These are phyloP conservation scores for Hericium coralloides DNA, from an alignment of 768 basidiomycete species.

Conservation along the genomic window DNA sequence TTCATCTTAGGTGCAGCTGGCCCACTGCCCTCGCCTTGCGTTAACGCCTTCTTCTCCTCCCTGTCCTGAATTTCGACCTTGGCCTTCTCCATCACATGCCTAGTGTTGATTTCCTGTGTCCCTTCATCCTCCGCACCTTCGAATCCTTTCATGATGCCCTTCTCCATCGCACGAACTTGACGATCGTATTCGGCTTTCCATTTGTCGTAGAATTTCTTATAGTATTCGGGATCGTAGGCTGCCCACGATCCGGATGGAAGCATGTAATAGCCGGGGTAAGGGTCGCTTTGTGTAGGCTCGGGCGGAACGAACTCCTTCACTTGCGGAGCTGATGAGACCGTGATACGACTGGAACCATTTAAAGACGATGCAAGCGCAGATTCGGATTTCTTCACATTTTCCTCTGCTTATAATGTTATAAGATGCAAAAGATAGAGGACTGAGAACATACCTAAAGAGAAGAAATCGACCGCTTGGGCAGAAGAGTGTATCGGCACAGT, in stretches of 20 bases:
- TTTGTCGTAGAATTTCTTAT: slow-evolving; percentile 54
- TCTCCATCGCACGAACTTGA: slow-evolving; percentile 66
- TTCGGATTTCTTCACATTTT: background rate
- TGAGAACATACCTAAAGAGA: slow-evolving; percentile 46
- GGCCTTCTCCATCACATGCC: slow-evolving; percentile 70
- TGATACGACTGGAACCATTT: slow-evolving; percentile 14
- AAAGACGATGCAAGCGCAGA: slow-evolving; percentile 10
- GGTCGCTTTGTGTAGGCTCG: slow-evolving; percentile 63
- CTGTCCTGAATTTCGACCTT: slow-evolving; percentile 65
- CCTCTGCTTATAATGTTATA: slow-evolving; percentile 3
- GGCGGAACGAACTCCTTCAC: slow-evolving; percentile 64
- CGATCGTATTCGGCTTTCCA: slow-evolving; percentile 70
- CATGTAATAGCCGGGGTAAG: slow-evolving; percentile 83
- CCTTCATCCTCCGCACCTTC: slow-evolving; percentile 53
- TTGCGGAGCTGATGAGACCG: slow-evolving; percentile 56
- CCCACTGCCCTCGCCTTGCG: slow-evolving; percentile 47
- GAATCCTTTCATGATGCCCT: slow-evolving; percentile 56
- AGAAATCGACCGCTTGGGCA: slow-evolving; percentile 49
- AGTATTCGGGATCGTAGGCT: slow-evolving; percentile 63
- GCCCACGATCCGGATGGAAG: slow-evolving; percentile 76
- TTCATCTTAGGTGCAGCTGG: slow-evolving; percentile 70
- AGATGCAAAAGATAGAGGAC: background rate
- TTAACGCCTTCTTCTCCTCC: slow-evolving; percentile 71
- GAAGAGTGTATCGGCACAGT: slow-evolving; percentile 13
- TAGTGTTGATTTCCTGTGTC: slow-evolving; percentile 54